Evolutionary conservation across 345 rosid species (phyloP), one percentile per base, ranked within the genome.

Genomic region (Aquilaria sinensis): DNA sequence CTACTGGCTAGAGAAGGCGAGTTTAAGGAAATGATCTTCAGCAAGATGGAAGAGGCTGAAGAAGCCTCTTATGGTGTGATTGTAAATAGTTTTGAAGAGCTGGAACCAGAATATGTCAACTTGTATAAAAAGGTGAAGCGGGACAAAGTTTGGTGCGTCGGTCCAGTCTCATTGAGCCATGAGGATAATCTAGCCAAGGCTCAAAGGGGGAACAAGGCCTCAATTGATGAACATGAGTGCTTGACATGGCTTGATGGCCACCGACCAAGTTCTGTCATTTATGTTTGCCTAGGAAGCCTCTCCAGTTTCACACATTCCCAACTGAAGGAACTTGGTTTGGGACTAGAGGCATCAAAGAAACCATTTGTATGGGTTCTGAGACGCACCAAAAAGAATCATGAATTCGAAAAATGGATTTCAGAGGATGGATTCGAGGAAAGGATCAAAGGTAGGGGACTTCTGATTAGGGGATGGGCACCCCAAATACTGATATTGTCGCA

Each of bases 381-480:
- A 46, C 68, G 57, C 11, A 62, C 52, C 9, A 30, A 67, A 5
- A 46, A 37, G 10, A 9, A 37, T 30, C 12, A 59, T 9, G 49
- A 47, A 57, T 37, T 41, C 4, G 58, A 66, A 16, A 43, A 67
- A 4, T 58, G 70, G 70, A 2, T 67, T 1, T 14, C 32, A 58
- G 75, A 73, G 4, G 73, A 73, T 2, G 68, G 76, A 29, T 85
- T 82, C 31, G 81, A 78, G 7, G 66, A 73, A 2, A 75, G 84
- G 46, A 64, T 52, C 5, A 69, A 67, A 67, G 81, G 71, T 10
- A 78, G 77, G 66, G 88, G 86, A 12, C 62, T 85, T 10, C 29
- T 85, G 52, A 70, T 85, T 46, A 56, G 48, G 53, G 85, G 88
- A 3, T 85, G 91, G 91, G 74, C 84, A 6, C 91, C 91, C 0